Evolutionary conservation across 1,284 basidiomycete species (phyloP).

Genomic region (Irpex lacteus): DNA sequence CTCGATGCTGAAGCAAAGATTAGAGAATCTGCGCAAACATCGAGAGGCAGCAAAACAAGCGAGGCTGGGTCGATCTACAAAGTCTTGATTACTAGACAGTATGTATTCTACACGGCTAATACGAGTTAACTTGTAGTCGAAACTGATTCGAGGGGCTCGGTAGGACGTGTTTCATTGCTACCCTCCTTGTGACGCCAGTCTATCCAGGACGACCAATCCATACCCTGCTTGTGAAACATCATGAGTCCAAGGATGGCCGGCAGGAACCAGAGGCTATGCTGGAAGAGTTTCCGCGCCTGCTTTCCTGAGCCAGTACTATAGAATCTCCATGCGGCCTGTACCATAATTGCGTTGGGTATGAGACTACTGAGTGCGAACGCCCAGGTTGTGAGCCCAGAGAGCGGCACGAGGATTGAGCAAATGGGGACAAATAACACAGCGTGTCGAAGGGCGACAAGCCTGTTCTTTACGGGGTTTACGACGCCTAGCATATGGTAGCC

Average conservation of each 20-base stretch:
- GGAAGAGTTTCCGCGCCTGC: constrained; percentile 77
- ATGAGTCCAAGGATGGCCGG: constrained; percentile 89
- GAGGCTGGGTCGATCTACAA: constrained; percentile 22
- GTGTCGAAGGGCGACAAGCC: constrained; percentile 85
- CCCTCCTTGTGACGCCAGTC: constrained; percentile 11
- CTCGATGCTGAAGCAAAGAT: constrained; percentile 53
- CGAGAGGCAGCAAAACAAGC: constrained; percentile 40
- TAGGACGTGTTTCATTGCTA: not conserved
- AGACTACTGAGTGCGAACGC: constrained; percentile 79
- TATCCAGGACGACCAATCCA: constrained; percentile 51
- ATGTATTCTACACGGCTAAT: not conserved
- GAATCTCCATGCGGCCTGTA: constrained; percentile 73
- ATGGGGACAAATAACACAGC: constrained; percentile 78
- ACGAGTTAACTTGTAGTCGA: not conserved
- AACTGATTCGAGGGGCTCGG: not conserved
- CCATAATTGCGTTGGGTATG: constrained; percentile 74
- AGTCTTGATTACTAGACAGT: constrained; percentile 4
- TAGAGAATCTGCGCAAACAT: constrained; percentile 60
- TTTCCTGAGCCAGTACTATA: constrained; percentile 77
- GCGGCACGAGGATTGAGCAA: constrained; percentile 79
- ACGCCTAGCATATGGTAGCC: constrained; percentile 95
- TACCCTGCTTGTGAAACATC: constrained; percentile 90
- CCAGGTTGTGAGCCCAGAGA: constrained; percentile 88
- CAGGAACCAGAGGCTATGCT: constrained; percentile 88
- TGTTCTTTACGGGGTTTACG: constrained; percentile 78